phyloP scores from a whole-genome alignment of 805 yeast genomes.

The Ogataea paraovalis region DNA sequence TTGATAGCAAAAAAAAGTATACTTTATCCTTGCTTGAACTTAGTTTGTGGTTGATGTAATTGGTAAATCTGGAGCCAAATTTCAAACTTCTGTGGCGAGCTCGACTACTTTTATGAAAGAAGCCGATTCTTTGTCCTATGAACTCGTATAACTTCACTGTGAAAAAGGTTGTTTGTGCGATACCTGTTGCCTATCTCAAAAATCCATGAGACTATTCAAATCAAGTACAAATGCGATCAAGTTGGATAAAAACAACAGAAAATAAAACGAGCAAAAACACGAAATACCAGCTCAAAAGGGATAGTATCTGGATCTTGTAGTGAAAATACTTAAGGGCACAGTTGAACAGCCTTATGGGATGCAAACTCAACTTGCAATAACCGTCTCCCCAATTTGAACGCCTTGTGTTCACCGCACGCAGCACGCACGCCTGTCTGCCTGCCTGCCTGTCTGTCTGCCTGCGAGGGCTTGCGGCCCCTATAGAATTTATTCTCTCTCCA shows the following conservation, averaged over 20 bases:
- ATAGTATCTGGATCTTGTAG: too few species aligned
- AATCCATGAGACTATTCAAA: background rate
- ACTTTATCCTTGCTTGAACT: slow-evolving; percentile 26
- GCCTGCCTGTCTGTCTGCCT: too few species aligned
- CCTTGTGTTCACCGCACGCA: too few species aligned
- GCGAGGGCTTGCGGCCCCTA: too few species aligned
- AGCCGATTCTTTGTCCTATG: slow-evolving; percentile 12
- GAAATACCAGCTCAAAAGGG: too few species aligned
- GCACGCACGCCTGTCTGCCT: too few species aligned
- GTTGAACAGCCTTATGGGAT: too few species aligned
- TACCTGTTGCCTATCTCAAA: background rate
- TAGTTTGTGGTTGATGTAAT: slow-evolving; percentile 11
- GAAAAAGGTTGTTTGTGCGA: slow-evolving; percentile 1
- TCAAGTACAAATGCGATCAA: background rate
- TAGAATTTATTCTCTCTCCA: too few species aligned
- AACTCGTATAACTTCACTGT: slow-evolving; percentile 13
- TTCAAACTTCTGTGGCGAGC: background rate
- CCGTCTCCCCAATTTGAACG: too few species aligned
- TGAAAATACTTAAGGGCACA: too few species aligned
- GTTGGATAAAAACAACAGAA: background rate
- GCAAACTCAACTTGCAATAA: too few species aligned
- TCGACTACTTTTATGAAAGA: slow-evolving; percentile 7
- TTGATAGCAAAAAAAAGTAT: slow-evolving; percentile 22
- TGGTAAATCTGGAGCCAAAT: slow-evolving; percentile 6
- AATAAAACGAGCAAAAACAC: background rate